These are phyloP conservation scores for Paraphaeosphaeria minitans DNA, from an alignment of 2,329 filamentous ascomycete genomes.

Conservation along the genomic window DNA sequence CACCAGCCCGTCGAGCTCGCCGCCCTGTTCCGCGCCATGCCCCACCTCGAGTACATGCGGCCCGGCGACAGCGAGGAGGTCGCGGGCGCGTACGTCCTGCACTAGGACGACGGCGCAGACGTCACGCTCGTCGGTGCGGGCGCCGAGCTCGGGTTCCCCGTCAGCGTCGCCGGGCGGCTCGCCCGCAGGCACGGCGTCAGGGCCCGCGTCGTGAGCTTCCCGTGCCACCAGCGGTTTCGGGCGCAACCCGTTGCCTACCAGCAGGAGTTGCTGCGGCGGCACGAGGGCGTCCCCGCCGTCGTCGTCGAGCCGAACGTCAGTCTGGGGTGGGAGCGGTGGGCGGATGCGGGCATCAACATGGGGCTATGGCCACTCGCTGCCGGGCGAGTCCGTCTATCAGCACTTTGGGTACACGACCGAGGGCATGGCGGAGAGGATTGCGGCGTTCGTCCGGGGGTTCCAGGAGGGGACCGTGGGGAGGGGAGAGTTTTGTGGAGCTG, in stretches of 20 bases:
- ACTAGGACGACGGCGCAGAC: constrained; percentile 49
- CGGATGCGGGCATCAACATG: constrained; percentile 18
- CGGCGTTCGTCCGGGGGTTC: constrained; percentile 6
- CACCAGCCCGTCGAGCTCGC: constrained; percentile 66
- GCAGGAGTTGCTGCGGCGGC: constrained; percentile 11
- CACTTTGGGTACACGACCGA: constrained; percentile 10
- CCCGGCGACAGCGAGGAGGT: constrained; percentile 64
- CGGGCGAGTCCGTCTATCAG: constrained; percentile 19
- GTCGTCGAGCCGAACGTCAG: constrained; percentile 20
- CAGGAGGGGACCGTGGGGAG: constrained; percentile 12
- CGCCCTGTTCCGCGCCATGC: constrained; percentile 65
- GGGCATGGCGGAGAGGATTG: constrained; percentile 10
- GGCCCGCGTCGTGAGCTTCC: constrained; percentile 6
- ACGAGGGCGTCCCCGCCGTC: constrained; percentile 16
- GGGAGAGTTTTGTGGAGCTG: constrained; percentile 18
- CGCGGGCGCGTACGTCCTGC: constrained; percentile 58
- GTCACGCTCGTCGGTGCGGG: constrained; percentile 55
- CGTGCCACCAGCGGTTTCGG: constrained; percentile 15
- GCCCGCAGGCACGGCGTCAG: neutral
- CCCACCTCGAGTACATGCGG: constrained; percentile 64
- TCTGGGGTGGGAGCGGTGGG: constrained; percentile 18
- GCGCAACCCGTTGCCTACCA: constrained; percentile 16
- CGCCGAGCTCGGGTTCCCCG: constrained; percentile 52
- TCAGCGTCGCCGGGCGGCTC: constrained; percentile 47
- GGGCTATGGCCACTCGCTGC: constrained; percentile 15